Evolutionary conservation across 1,284 basidiomycete species (phyloP), one percentile per base, ranked within the genome.

Genomic region (Rhodotorula sp.): DNA sequence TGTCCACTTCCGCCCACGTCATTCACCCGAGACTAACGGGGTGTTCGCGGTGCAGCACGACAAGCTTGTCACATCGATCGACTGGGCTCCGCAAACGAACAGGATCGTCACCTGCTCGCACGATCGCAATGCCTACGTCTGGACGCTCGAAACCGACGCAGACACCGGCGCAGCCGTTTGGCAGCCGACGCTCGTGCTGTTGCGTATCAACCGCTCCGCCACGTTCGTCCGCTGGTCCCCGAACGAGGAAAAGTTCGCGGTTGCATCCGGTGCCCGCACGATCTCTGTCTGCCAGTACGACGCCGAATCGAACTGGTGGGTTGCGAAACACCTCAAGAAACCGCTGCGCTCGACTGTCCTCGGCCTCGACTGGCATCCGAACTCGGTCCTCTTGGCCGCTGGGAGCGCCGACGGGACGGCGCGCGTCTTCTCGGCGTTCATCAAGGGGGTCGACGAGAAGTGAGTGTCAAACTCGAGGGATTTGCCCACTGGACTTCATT

Each of bases 221-320:
- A 99, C 97, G 0, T 89, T 88, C 79, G 97, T 98, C 57, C 87
- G 91, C 76, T 99, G 97, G 97, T 93, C 91, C 81, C 97, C 97
- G 3, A 89, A 91, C 79, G 97, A 99, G 83, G 92, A 97, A 83
- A 99, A 99, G 83, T 99, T 99, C 81, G 97, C 97, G 5, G 97
- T 99, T 39, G 96, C 94, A 5, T 94, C 91, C 72, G 97, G 97
- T 75, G 95, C 97, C 12, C 91, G 94, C 56, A 91, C 93, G 51
- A 94, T 97, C 78, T 92, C 93, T 16, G 87, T 97, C 62, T 97
- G 94, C 81, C 94, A 91, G 23, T 97, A 96, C 80, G 94, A 97
- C 81, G 86, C 91, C 34, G 94, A 97, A 84, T 96, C 93, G 84
- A 92, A 99, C 82, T 99, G 97, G 97, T 99, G 97, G 97, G 93